Conservation (phyloP, 1,284 basidiomycete genomes). For the Tilletia indica region DNA sequence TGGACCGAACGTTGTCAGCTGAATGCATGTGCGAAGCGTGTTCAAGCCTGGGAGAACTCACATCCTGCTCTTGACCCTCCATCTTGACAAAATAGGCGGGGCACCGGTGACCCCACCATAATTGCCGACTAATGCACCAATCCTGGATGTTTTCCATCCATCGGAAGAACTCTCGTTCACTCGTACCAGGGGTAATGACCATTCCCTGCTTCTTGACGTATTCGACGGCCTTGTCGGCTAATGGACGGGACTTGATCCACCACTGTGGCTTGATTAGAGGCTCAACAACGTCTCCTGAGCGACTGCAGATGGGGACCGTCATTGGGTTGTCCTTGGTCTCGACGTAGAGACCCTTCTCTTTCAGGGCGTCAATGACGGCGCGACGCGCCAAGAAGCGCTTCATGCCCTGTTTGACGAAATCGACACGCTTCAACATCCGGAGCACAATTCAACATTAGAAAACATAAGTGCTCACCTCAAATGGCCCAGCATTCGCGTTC, state of each 20-base stretch:
- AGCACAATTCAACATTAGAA: constrained; percentile 63
- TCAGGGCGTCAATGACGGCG: constrained; percentile 78
- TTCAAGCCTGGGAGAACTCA: constrained; percentile 58
- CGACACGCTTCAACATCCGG: constrained; percentile 5
- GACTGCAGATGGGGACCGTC: constrained; percentile 53
- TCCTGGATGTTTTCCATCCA: constrained; percentile 97
- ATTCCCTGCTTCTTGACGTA: constrained; percentile 66
- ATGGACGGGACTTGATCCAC: constrained; percentile 93
- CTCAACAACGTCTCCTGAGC: constrained; percentile 84
- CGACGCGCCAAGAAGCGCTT: constrained; percentile 92
- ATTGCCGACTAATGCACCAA: constrained; percentile 97
- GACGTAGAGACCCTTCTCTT: constrained; percentile 81
- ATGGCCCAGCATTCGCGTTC: constrained; percentile 84
- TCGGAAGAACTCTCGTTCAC: constrained; percentile 90
- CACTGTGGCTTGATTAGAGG: constrained; percentile 96
- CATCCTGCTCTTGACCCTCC: constrained; percentile 73
- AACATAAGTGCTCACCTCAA: constrained; percentile 62
- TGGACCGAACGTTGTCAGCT: neutral
- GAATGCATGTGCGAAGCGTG: neutral
- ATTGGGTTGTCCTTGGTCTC: constrained; percentile 75
- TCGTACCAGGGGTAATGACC: constrained; percentile 75
- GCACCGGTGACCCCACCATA: constrained; percentile 98
- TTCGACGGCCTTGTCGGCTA: constrained; percentile 71
- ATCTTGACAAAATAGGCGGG: constrained; percentile 91
- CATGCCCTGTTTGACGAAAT: constrained; percentile 32